Evolutionary conservation across 305 asterid genomes (phyloP).

Genomic region (Fraxinus sp.): DNA sequence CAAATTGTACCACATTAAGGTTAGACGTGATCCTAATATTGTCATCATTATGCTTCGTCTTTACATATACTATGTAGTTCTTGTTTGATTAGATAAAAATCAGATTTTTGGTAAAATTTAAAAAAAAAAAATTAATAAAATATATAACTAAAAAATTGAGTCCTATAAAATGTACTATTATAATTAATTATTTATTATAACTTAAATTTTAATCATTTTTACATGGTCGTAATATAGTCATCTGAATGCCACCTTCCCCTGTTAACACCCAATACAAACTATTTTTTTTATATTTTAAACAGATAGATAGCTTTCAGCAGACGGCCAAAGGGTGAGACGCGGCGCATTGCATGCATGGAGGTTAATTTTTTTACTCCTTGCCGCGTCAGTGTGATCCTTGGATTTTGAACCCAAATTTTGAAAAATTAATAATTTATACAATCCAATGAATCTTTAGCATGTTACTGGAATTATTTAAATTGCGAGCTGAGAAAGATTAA

Average conservation of each 20-base stretch:
- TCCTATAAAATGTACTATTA: no score
- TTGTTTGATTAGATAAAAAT: no score
- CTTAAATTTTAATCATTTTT: no score
- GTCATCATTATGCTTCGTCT: not conserved
- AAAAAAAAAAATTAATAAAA: no score
- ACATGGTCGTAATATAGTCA: no score
- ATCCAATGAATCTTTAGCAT: constrained; percentile 5
- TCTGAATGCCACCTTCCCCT: no score
- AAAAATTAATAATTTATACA: not conserved
- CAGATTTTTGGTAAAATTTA: no score
- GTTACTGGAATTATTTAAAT: not conserved
- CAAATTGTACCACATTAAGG: not conserved
- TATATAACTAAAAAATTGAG: no score
- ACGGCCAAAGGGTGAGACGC: constrained; percentile 34
- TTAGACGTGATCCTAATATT: not conserved
- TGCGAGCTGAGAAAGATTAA: not conserved
- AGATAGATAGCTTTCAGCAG: constrained; percentile 28
- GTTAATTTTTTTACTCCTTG: not conserved
- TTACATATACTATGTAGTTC: no score
- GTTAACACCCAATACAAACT: no score
- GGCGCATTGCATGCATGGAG: constrained; percentile 14
- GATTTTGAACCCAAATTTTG: not conserved
- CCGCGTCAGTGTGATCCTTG: not conserved
- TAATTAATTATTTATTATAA: no score
- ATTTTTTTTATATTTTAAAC: constrained; percentile 3